Percentiles rank a stretch among this genome's conserved stretches.
phyloP scores from a whole-genome alignment of 371 early-diverging fungal species.

The Saksenaea oblongispora region DNA sequence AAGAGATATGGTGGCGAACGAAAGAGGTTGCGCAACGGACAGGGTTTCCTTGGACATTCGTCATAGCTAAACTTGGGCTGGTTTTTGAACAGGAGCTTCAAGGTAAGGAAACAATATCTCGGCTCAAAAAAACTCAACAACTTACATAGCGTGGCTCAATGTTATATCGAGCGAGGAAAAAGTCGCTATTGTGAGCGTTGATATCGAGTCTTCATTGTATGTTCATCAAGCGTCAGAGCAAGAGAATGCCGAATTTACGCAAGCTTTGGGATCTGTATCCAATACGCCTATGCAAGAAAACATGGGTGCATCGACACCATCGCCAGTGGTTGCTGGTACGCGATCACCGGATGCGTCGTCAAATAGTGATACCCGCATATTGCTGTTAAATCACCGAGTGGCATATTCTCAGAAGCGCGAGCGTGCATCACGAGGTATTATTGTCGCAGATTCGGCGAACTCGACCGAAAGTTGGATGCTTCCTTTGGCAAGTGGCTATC shows the following conservation, averaged over 20 bases:
- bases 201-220: constrained; percentile 49
- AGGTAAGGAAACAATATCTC: constrained; percentile 10
- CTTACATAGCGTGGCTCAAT: constrained; percentile 43
- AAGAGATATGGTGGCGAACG: constrained; percentile 47
- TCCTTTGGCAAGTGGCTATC: constrained; percentile 63
- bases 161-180: constrained; percentile 31
- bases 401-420: constrained; percentile 50
- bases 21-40: constrained; percentile 29
- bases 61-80: constrained; percentile 47
- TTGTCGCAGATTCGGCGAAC: constrained; percentile 10
- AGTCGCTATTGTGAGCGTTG: constrained; percentile 50
- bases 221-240: constrained; percentile 21
- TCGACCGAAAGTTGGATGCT: constrained; percentile 48
- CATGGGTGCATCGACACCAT: constrained; percentile 14
- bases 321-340: constrained; percentile 11
- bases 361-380: constrained; percentile 46
- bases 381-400: constrained; percentile 60
- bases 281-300: constrained; percentile 29
- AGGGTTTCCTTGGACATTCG: constrained; percentile 44
- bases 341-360: neutral
- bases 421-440: constrained; percentile 29
- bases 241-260: constrained; percentile 10
- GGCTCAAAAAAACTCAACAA: neutral
- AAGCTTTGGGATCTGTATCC: constrained; percentile 28
- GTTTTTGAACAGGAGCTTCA: constrained; percentile 46